Evolutionary conservation across 2,329 filamentous ascomycete species (phyloP).

Genomic region (Colletotrichum zoysiae): DNA sequence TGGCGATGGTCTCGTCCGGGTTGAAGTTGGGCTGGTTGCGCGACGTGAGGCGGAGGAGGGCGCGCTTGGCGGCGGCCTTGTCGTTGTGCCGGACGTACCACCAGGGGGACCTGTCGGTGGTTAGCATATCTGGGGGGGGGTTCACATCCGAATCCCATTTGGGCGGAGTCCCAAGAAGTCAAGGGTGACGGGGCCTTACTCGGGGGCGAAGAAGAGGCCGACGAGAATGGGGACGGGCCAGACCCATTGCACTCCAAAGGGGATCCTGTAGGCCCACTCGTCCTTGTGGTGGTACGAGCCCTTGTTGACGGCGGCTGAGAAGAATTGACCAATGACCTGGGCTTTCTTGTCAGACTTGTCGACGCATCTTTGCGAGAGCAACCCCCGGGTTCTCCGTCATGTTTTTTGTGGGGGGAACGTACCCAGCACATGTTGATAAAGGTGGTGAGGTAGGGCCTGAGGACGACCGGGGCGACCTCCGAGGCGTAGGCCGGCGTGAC

Average conservation of each 20-base stretch:
- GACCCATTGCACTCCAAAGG: constrained; percentile 66
- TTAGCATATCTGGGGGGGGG: not conserved
- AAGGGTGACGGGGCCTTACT: constrained; percentile 47
- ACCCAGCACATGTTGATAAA: constrained; percentile 70
- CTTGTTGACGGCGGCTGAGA: constrained; percentile 61
- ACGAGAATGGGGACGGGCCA: constrained; percentile 63
- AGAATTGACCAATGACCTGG: constrained; percentile 63
- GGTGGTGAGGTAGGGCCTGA: constrained; percentile 65
- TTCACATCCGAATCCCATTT: not conserved
- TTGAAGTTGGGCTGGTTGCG: constrained; percentile 56
- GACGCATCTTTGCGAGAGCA: no score
- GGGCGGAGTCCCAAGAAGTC: not conserved
- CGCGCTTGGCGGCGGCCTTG: constrained; percentile 54
- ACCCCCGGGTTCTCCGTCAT: not conserved
- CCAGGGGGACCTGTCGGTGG: constrained; percentile 59
- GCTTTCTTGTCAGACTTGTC: not conserved
- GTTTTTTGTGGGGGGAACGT: not conserved
- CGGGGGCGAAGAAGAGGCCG: constrained; percentile 61
- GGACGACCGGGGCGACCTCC: constrained; percentile 61
- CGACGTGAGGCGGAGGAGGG: constrained; percentile 58
- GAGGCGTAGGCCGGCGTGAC: constrained; percentile 66
- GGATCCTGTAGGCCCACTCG: constrained; percentile 63
- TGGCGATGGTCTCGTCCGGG: constrained; percentile 61
- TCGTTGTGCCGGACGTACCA: constrained; percentile 62
- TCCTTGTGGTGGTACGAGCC: constrained; percentile 54